These are phyloP conservation scores for Acanthamoeba triangularis DNA, from an alignment of 208 protist species.

Conservation along the genomic window DNA sequence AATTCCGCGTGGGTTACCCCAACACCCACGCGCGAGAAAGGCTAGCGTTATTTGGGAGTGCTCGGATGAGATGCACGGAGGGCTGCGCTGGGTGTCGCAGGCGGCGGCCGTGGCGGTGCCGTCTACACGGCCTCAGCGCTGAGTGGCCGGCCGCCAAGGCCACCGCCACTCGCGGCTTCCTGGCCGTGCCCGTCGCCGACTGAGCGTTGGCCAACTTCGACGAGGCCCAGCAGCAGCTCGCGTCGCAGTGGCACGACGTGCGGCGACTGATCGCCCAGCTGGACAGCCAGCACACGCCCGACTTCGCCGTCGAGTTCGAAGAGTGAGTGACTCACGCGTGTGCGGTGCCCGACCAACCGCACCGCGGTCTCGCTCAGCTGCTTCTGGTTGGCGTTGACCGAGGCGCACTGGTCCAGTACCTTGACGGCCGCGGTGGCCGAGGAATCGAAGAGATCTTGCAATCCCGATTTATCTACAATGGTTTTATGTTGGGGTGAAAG, in stretches of 20 bases:
- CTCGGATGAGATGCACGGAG: not conserved
- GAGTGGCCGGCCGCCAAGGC: not conserved
- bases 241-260: not conserved
- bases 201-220: not conserved
- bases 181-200: not conserved
- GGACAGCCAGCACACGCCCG: constrained; percentile 32
- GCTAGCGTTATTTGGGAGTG: too few relatives aligned
- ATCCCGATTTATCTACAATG: too few relatives aligned
- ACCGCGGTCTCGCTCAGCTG: constrained; percentile 33
- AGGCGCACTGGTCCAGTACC: constrained; percentile 26
- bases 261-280: not conserved
- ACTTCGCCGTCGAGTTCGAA: constrained; percentile 35
- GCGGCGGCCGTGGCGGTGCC: not conserved
- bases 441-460: too few relatives aligned
- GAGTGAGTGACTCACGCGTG: too few relatives aligned
- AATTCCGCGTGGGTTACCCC: too few relatives aligned
- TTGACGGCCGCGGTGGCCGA: constrained; percentile 15
- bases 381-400: constrained; percentile 32
- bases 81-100: not conserved
- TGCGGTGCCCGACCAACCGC: too few relatives aligned
- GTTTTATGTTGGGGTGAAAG: too few relatives aligned
- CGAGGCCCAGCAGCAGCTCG: not conserved
- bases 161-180: not conserved
- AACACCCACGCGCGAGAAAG: too few relatives aligned
- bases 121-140: not conserved